These are phyloP conservation scores for Ustilago hordei DNA, from an alignment of 1,284 basidiomycete species.

Conservation along the genomic window DNA sequence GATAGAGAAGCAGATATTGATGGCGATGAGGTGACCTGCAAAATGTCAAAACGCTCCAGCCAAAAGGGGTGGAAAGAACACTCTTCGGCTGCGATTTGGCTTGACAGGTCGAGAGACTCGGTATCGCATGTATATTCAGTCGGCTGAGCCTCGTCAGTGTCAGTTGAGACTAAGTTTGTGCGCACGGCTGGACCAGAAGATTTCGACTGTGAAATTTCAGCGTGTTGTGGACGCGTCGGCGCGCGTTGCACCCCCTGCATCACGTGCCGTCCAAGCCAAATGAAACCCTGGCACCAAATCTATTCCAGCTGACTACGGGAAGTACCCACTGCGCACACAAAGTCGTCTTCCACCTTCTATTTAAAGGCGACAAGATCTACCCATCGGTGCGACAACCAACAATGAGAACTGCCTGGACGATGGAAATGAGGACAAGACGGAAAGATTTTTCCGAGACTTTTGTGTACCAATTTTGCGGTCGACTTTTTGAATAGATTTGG, in stretches of 20 bases:
- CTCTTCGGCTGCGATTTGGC: background rate
- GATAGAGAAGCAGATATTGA: background rate
- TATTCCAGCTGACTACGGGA: background rate
- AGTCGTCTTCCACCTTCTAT: too few species aligned
- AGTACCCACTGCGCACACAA: background rate
- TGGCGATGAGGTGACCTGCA: conserved; percentile 6
- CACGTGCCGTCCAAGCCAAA: conserved; percentile 30
- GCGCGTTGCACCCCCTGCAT: conserved; percentile 11
- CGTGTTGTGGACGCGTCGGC: conserved; percentile 39
- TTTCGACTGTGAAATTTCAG: background rate
- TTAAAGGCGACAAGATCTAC: too few species aligned
- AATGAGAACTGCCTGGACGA: background rate
- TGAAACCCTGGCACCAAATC: background rate
- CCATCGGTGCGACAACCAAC: too few species aligned
- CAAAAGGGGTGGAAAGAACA: background rate
- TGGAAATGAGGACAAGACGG: too few species aligned
- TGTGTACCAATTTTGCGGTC: background rate
- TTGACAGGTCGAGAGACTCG: background rate
- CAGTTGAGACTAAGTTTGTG: background rate
- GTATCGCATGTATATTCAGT: conserved; percentile 12
- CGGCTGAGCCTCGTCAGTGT: conserved; percentile 2
- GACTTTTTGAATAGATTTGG: background rate
- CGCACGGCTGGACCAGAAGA: background rate
- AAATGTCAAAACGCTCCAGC: background rate
- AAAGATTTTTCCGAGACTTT: background rate